These are phyloP conservation scores for Ustilago sp. DNA, from an alignment of 1,284 basidiomycete species.

Conservation along the genomic window DNA sequence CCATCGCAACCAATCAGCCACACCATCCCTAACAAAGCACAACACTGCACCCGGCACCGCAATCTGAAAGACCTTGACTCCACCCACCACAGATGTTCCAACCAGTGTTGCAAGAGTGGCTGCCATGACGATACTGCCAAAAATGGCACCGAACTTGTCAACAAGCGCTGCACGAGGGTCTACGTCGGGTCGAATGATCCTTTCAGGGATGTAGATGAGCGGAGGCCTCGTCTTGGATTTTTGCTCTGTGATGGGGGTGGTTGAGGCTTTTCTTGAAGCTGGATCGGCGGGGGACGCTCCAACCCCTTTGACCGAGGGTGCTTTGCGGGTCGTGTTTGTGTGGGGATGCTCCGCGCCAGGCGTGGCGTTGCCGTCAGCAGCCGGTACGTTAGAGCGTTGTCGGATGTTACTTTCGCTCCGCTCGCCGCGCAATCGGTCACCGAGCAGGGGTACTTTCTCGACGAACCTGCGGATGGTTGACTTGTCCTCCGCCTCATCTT, in stretches of 20 bases:
- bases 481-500: constrained; percentile 13
- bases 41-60: constrained; percentile 85
- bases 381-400: constrained; percentile 22
- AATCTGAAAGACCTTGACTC: constrained; percentile 76
- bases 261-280: constrained; percentile 24
- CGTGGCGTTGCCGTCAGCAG: background rate
- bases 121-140: constrained; percentile 72
- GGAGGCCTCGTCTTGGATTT: constrained; percentile 18
- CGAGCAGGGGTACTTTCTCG: constrained; percentile 38
- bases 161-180: constrained; percentile 72
- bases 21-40: constrained; percentile 79
- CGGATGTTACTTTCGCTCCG: constrained; percentile 18
- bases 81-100: constrained; percentile 74
- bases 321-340: background rate
- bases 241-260: constrained; percentile 8
- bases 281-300: constrained; percentile 2
- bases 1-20: constrained; percentile 72
- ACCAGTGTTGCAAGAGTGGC: constrained; percentile 75
- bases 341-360: constrained; percentile 9
- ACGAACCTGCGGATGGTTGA: constrained; percentile 34
- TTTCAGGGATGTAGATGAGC: constrained; percentile 70
- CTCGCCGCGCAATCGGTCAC: background rate
- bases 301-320: constrained; percentile 5
- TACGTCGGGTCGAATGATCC: constrained; percentile 71
- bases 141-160: constrained; percentile 73